Base-by-base conservation (phyloP, 805 yeast species). In the Candida verbasci region DNA sequence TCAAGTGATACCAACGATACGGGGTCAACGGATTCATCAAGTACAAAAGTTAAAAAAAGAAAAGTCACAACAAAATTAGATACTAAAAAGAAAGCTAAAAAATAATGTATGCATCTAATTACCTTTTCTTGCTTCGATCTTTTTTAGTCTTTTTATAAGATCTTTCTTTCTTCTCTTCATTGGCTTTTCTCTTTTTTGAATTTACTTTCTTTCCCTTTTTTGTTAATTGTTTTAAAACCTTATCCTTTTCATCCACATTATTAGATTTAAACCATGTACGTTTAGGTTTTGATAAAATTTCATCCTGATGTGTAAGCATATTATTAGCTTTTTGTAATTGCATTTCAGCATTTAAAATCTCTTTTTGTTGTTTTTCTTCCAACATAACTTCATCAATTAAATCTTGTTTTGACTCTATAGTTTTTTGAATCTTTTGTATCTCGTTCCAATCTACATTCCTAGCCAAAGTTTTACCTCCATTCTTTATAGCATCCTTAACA, bases 231-330 rank as follows among this genome's bases (percentile, higher is more conserved):
- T 55, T 60, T 58, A 62, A 50, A 6, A 56, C 70, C 35, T 47
- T 55, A 12, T 58, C 47, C 56, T 52, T 59, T 57, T 42, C 65
- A 48, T 49, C 64, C 24, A 21, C 24, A 60, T 68, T 64, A 60
- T 78, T 76, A n/a, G n/a, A n/a, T 24, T 76, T 80, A 60, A 93
- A 91, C 99, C 99, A 93, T 0, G 98, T 93, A 65, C 99, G 79
- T 60, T 77, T 87, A 23, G 98, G 97, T 53, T 97, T 76, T 1
- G 96, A 68, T 46, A 77, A 74, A 53, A 93, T 93, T 60, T 93
- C 97, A 36, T 75, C 76, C 47, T 78, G 77, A 50, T 85, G 88
- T 53, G 76, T 82, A 44, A 93, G 63, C 56, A 93, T 50, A 58
- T 93, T 93, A 51, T 83, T 84, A 39, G 95, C 95, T 58, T 84